Percentiles rank a stretch among this genome's conserved stretches.
Evolutionary conservation across 768 basidiomycete genomes (phyloP).

Genomic region (Boletales sp.): DNA sequence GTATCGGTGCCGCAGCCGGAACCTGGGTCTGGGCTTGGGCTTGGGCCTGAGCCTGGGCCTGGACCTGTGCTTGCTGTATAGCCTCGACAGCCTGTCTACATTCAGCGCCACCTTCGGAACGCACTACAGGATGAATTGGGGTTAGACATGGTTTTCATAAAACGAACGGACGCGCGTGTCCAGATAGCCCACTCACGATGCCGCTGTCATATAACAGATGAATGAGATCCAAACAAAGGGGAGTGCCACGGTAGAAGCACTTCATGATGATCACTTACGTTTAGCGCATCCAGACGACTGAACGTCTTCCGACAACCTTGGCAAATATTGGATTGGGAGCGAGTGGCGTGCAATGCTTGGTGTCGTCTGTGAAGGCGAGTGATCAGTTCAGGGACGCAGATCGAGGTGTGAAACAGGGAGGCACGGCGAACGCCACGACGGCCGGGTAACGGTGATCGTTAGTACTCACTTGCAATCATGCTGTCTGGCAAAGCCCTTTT

Average conservation of each 20-base stretch:
- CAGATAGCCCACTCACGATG: constrained; percentile 55
- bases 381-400: constrained; percentile 2
- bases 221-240: constrained; percentile 21
- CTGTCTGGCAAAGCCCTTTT: constrained; percentile 91
- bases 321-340: constrained; percentile 81
- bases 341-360: constrained; percentile 83
- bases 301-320: constrained; percentile 94
- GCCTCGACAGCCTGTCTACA: constrained; percentile 50
- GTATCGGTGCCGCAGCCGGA: constrained; percentile 19
- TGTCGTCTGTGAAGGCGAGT: constrained; percentile 57
- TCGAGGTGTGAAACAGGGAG: background rate
- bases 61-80: constrained; percentile 31
- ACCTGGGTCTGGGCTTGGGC: constrained; percentile 16
- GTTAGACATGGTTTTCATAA: constrained; percentile 26
- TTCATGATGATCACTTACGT: constrained; percentile 58
- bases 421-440: background rate
- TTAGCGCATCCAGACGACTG: constrained; percentile 89
- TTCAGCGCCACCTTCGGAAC: constrained; percentile 81
- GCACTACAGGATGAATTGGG: constrained; percentile 45
- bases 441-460: constrained; percentile 6
- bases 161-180: constrained; percentile 19
- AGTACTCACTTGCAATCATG: constrained; percentile 91
- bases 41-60: constrained; percentile 25
- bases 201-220: constrained; percentile 46
- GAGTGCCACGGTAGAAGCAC: constrained; percentile 23